Base-by-base conservation (phyloP, 2,329 filamentous ascomycete species). In the Cyphellophora europaea region DNA sequence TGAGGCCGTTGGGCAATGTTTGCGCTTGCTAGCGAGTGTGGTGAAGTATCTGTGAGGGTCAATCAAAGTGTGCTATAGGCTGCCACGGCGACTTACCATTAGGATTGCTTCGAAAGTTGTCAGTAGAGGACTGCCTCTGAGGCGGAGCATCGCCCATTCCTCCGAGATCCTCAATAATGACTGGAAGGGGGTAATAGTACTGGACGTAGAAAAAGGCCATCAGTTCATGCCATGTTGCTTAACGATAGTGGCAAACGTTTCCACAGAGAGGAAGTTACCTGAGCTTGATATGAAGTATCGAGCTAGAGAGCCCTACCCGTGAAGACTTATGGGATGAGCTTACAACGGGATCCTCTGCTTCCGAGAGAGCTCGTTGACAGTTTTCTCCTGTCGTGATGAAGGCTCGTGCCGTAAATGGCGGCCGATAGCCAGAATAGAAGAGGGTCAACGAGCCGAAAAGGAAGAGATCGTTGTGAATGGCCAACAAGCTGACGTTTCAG, bases 61-160 rank as follows among this genome's bases (percentile, higher is more conserved):
- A 36, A 28, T 35, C 11, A 21, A 23, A 25, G n/a, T 25, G 21
- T 8, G 21, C 21, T 8, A 25, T n/a, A 25, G 21, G 21, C 21
- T n/a, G 21, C n/a, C 21, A 25, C 8, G 21, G 8, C 8, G 21
- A 25, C 21, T 8, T 25, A 25, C 21, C 21, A n/a, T 25, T n/a
- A 8, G 21, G 21, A 85, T 50, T 91, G 82, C 53, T 65, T 94
- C 3, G 61, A 63, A 8, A 91, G 82, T 62, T 93, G 85, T 60
- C 72, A 85, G 51, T 52, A 58, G 2, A 77, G 88, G 53, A 83
- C 93, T 28, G 70, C 77, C 11, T 54, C 54, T 32, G 32, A 31
- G 34, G 36, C 27, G 43, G 40, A 15, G 40, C 46, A 33, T 51
- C 47, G 33, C 37, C 45, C 51, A 53, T 55, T 12, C 42, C 47